Percentiles rank a stretch among this genome's conserved stretches.
Conservation (phyloP, 1,284 basidiomycete species). For the Rhodotorula sp. region DNA sequence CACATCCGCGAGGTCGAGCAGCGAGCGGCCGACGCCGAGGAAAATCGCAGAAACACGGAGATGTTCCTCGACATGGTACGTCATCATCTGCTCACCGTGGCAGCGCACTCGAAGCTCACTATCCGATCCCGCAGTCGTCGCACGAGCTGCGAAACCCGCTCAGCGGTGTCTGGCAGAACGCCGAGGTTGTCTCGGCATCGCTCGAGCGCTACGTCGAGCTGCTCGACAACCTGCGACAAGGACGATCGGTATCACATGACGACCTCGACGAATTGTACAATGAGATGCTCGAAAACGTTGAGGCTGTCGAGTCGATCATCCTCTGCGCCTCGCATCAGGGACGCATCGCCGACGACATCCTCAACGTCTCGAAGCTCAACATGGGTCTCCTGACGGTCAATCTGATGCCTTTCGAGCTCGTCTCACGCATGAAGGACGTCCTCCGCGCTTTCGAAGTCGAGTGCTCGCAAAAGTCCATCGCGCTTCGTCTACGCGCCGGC, state of each 20-base stretch:
- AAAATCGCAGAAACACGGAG: slow-evolving; percentile 36
- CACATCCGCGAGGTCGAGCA: slow-evolving; percentile 42
- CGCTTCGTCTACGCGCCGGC: slow-evolving; percentile 23
- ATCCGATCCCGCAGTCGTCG: not conserved
- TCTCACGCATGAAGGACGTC: slow-evolving; percentile 30
- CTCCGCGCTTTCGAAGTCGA: slow-evolving; percentile 40
- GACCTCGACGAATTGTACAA: slow-evolving; percentile 24
- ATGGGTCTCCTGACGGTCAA: slow-evolving; percentile 39
- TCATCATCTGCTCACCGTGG: not conserved
- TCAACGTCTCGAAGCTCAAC: slow-evolving; percentile 43
- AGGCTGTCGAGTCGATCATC: slow-evolving; percentile 45
- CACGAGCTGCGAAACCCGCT: slow-evolving; percentile 18
- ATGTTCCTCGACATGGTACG: not conserved
- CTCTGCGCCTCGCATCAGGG: slow-evolving; percentile 44
- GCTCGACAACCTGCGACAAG: slow-evolving; percentile 24
- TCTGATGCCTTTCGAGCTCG: slow-evolving; percentile 31
- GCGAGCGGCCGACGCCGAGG: slow-evolving; percentile 40
- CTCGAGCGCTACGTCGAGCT: slow-evolving; percentile 33
- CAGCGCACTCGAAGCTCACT: slow-evolving; percentile 1
- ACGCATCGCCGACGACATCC: slow-evolving; percentile 43
- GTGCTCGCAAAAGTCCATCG: slow-evolving; percentile 38
- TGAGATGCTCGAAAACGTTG: slow-evolving; percentile 44
- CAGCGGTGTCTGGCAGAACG: slow-evolving; percentile 36
- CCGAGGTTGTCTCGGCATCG: slow-evolving; percentile 38
- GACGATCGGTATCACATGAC: not conserved